A percentile compares a stretch with the other conserved stretches of the same genome.
These are phyloP conservation scores for Venturia effusa DNA, from an alignment of 2,329 filamentous ascomycete species.

Conservation along the genomic window DNA sequence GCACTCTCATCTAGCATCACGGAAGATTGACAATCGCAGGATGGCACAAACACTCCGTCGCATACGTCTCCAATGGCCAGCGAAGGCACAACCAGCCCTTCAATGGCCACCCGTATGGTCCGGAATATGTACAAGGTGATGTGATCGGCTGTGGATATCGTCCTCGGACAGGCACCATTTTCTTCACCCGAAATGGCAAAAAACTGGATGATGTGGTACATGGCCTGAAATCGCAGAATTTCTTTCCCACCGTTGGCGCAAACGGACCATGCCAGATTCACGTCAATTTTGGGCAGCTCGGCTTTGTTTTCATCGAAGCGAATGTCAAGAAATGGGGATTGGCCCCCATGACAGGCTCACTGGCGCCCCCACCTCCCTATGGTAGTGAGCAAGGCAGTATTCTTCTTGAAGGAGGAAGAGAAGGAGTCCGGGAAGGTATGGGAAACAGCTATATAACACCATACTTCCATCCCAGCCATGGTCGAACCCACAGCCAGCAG, in stretches of 20 bases:
- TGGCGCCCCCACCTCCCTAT: slow-evolving; percentile 92
- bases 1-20: not conserved
- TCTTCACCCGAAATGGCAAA: slow-evolving; percentile 98
- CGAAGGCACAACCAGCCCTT: slow-evolving; percentile 93
- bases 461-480: slow-evolving; percentile 40
- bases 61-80: slow-evolving; percentile 79
- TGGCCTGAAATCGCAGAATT: slow-evolving; percentile 87
- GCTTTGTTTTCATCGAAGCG: slow-evolving; percentile 97
- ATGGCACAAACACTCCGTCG: slow-evolving; percentile 84
- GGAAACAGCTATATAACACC: slow-evolving; percentile 26
- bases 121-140: slow-evolving; percentile 80
- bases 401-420: slow-evolving; percentile 68
- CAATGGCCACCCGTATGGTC: slow-evolving; percentile 65
- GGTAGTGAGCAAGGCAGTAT: slow-evolving; percentile 96
- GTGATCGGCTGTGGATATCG: slow-evolving; percentile 93
- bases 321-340: slow-evolving; percentile 99
- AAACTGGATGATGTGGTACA: slow-evolving; percentile 90
- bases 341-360: slow-evolving; percentile 86
- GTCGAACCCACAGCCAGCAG: slow-evolving; percentile 65
- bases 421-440: slow-evolving; percentile 43
- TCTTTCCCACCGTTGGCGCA: slow-evolving; percentile 94
- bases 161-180: slow-evolving; percentile 85
- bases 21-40: slow-evolving; percentile 38
- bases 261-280: slow-evolving; percentile 88
- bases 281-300: slow-evolving; percentile 95